These are phyloP conservation scores for Solanum paucissectum DNA, from an alignment of 257 asterid genomes.

Conservation along the genomic window DNA sequence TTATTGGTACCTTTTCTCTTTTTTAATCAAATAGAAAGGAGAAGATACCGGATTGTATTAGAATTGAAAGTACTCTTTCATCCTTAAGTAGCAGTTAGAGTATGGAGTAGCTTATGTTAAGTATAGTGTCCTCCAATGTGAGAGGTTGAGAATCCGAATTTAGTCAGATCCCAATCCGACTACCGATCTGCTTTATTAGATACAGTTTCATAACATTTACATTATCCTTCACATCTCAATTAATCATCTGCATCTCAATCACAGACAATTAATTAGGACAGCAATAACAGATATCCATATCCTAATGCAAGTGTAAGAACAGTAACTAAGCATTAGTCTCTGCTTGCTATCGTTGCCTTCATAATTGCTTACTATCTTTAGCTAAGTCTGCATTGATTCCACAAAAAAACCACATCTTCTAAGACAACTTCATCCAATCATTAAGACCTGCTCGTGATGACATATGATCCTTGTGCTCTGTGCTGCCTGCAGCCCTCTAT, in stretches of 20 bases:
- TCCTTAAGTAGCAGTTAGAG: not conserved
- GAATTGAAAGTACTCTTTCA: not conserved
- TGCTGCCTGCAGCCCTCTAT: not conserved
- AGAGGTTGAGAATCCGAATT: not conserved
- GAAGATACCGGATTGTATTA: not conserved
- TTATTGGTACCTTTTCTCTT: not conserved
- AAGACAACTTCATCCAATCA: not conserved
- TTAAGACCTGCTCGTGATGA: not conserved
- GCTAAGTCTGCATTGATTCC: not conserved
- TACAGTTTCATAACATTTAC: not conserved
- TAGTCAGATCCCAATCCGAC: not conserved
- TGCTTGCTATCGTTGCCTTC: not conserved
- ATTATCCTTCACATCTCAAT: not conserved
- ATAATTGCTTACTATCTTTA: not conserved
- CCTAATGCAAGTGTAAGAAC: not conserved
- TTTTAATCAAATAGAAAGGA: not conserved
- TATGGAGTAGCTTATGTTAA: not conserved
- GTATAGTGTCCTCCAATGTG: not conserved
- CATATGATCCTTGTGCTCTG: not conserved
- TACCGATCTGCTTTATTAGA: not conserved
- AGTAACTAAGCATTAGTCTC: not conserved
- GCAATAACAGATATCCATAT: not conserved
- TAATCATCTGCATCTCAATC: not conserved
- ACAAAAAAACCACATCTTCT: not conserved
- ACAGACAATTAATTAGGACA: not conserved